These are phyloP conservation scores for Fusarium pseudoanthophilum DNA, from an alignment of 2,329 filamentous ascomycete species.

Conservation along the genomic window DNA sequence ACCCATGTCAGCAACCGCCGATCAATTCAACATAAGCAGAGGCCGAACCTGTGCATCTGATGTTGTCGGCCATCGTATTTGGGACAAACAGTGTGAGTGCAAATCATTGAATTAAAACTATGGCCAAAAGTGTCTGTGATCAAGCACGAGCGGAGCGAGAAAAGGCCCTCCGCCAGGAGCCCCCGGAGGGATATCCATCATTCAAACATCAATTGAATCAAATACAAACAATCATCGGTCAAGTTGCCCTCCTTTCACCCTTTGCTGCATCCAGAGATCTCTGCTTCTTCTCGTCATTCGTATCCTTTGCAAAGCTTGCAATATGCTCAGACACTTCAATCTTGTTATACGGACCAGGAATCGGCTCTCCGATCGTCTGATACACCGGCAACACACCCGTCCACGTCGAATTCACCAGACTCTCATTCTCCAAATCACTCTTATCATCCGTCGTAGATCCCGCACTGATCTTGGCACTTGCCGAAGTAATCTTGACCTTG, in stretches of 20 bases:
- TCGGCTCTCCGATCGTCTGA: constrained; percentile 70
- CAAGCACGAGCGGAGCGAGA: neutral
- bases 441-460: constrained; percentile 70
- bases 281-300: constrained; percentile 49
- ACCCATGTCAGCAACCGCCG: neutral
- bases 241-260: constrained; percentile 32
- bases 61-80: no score
- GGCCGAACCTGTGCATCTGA: no score
- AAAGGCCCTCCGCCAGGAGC: neutral
- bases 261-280: constrained; percentile 42
- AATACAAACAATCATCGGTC: neutral
- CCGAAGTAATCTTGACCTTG: constrained; percentile 73
- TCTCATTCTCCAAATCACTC: constrained; percentile 58
- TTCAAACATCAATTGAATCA: neutral
- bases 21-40: neutral
- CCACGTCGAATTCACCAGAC: constrained; percentile 59
- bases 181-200: neutral
- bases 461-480: constrained; percentile 78
- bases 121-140: no score
- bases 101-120: neutral
- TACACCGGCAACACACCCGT: constrained; percentile 72
- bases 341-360: constrained; percentile 68
- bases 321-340: constrained; percentile 72
- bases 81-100: neutral
- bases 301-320: constrained; percentile 50